These are phyloP conservation scores for Aspergillus cavernicola DNA, from an alignment of 495 filamentous ascomycete genomes.

Conservation along the genomic window DNA sequence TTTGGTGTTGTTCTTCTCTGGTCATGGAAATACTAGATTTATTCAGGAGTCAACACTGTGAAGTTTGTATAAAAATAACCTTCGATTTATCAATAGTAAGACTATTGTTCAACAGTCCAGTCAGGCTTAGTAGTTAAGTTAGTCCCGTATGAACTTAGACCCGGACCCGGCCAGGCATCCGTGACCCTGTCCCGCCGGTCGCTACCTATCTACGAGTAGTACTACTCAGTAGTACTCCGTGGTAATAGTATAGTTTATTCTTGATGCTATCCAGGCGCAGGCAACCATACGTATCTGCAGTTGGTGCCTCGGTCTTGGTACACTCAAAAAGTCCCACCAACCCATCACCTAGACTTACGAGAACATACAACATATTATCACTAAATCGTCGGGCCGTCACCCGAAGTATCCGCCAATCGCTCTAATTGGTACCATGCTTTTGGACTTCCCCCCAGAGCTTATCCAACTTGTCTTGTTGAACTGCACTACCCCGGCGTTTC, in stretches of 20 bases:
- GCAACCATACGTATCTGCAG: not conserved
- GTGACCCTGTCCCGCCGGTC: not conserved
- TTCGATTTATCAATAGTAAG: too few relatives aligned
- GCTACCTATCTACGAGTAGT: not conserved
- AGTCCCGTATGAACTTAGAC: too few relatives aligned
- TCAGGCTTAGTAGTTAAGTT: too few relatives aligned
- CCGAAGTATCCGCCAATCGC: not conserved
- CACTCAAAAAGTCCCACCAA: not conserved
- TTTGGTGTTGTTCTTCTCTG: constrained; percentile 6
- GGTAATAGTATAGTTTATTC: too few relatives aligned
- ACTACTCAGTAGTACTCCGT: too few relatives aligned
- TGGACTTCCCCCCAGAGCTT: constrained; percentile 38
- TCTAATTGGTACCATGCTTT: constrained; percentile 23
- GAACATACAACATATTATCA: too few relatives aligned
- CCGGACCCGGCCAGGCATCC: not conserved
- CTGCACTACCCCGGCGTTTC: constrained; percentile 30
- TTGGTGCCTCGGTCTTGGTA: not conserved
- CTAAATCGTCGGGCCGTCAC: too few relatives aligned
- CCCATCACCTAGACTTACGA: too few relatives aligned
- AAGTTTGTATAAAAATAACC: not conserved
- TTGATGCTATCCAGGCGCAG: not conserved
- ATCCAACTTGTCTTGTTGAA: constrained; percentile 36
- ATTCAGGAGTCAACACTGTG: not conserved
- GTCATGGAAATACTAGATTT: not conserved
- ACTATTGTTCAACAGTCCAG: too few relatives aligned